These are phyloP conservation scores for Tephrocybe sp. DNA, from an alignment of 768 basidiomycete genomes.

Conservation along the genomic window DNA sequence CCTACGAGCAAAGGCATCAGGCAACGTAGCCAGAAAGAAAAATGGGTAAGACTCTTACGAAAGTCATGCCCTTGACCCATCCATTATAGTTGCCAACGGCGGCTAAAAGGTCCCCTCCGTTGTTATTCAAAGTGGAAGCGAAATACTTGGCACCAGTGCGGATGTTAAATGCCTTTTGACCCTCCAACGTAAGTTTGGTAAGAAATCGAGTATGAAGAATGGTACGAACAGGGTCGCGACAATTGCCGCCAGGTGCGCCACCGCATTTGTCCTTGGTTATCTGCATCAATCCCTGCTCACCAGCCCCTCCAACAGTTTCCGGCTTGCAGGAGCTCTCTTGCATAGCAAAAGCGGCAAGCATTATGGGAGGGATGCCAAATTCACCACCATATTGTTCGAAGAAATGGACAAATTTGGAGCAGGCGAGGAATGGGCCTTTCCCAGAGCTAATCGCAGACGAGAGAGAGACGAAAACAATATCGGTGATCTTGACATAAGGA, in stretches of 20 bases:
- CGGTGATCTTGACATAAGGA: slow-evolving; percentile 51
- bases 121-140: slow-evolving; percentile 41
- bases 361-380: slow-evolving; percentile 60
- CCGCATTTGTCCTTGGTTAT: slow-evolving; percentile 75
- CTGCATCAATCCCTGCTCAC: slow-evolving; percentile 89
- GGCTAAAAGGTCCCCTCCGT: slow-evolving; percentile 51
- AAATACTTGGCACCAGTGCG: slow-evolving; percentile 62
- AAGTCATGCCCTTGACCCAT: slow-evolving; percentile 59
- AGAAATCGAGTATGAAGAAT: slow-evolving; percentile 1
- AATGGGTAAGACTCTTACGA: slow-evolving; percentile 32
- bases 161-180: slow-evolving; percentile 66
- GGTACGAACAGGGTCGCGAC: slow-evolving; percentile 41
- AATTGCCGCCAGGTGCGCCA: slow-evolving; percentile 47
- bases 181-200: no score
- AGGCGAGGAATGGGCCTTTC: slow-evolving; percentile 57
- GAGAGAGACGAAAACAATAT: slow-evolving; percentile 49
- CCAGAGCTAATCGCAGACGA: slow-evolving; percentile 44
- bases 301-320: slow-evolving; percentile 62
- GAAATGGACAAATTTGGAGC: slow-evolving; percentile 43
- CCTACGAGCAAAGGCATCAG: slow-evolving; percentile 28
- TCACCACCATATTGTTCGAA: slow-evolving; percentile 60
- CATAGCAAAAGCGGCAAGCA: slow-evolving; percentile 86
- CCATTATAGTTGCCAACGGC: slow-evolving; percentile 78
- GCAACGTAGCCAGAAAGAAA: neutral
- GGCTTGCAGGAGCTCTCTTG: slow-evolving; percentile 79